phyloP scores from a whole-genome alignment of 306 rosid genomes.

The Vachellia pachyceras region DNA sequence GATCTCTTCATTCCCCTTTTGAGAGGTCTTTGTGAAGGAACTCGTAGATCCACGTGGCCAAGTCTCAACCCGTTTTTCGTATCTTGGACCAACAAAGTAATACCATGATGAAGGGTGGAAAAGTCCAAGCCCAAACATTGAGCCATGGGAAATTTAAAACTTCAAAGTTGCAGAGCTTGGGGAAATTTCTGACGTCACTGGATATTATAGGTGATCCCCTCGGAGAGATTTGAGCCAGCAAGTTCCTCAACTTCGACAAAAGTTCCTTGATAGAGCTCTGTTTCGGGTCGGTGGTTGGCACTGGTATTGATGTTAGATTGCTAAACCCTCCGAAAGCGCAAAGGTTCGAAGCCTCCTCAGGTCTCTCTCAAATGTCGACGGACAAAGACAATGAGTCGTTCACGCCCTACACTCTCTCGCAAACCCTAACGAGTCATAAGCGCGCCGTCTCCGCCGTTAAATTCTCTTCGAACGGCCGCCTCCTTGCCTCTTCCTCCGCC shows the following conservation, averaged over 20 bases:
- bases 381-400: constrained; percentile 43
- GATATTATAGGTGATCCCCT: neutral
- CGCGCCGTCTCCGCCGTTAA: constrained; percentile 82
- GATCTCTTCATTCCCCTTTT: no score
- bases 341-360: neutral
- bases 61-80: no score
- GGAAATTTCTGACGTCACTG: no score
- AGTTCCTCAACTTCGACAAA: neutral
- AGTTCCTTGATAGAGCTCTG: neutral
- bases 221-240: neutral
- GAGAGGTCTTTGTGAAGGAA: no score
- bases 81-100: no score
- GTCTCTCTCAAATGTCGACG: constrained; percentile 45
- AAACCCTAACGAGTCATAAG: constrained; percentile 78
- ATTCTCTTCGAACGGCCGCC: constrained; percentile 87
- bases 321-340: neutral
- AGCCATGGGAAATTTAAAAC: no score
- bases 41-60: no score
- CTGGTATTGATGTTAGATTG: neutral
- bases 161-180: no score
- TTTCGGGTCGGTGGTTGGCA: neutral
- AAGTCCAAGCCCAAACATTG: no score
- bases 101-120: no score
- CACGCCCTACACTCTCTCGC: constrained; percentile 63
- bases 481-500: constrained; percentile 91